Evolutionary conservation across 768 basidiomycete species (phyloP), one percentile per base, ranked within the genome.

Genomic region (Gelatoporia subvermispora): DNA sequence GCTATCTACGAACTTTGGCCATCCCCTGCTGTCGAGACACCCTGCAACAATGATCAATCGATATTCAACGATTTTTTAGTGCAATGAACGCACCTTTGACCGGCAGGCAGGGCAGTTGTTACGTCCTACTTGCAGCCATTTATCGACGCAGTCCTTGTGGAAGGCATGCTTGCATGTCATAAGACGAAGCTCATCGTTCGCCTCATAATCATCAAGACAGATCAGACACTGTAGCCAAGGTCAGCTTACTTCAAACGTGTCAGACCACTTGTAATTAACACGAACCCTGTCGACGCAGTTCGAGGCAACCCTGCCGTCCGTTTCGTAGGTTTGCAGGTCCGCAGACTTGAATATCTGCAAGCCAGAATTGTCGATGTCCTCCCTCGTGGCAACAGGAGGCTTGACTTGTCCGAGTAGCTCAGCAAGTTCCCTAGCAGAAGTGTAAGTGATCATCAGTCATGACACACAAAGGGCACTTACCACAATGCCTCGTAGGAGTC

Each of bases 81-180:
- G 35, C 13, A 15, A 28, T 40, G 18, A 5, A 40, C 77, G 34
- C 45, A 85, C 86, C 73, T 77, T 84, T 28, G 82, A 75, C 43
- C 93, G 84, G 69, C 93, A 96, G 7, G 90, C 90, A 28, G 93
- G 93, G 64, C 93, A 96, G 50, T 90, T 91, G 59, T 96, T 96
- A 48, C 83, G 76, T 3, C 93, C 92, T 4, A 77, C 81, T 45
- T 59, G 57, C 28, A 95, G 71, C 91, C 93, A 95, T 51, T 75
- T 82, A 61, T 96, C 93, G 5, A 96, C 90, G 56, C 93, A 96
- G 18, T 64, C 69, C 59, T 82, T 82, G 61, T 97, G 93, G 76
- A 93, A 97, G n/a, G 79, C 84, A 68, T 97, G 93, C 54, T 80
- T 77, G 66, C 94, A 96, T 4, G 69, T 68, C 70, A 97, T 75